Evolutionary conservation across 768 basidiomycete species (phyloP), one percentile per base, ranked within the genome.

Genomic region (Rhizopogon salebrosus): DNA sequence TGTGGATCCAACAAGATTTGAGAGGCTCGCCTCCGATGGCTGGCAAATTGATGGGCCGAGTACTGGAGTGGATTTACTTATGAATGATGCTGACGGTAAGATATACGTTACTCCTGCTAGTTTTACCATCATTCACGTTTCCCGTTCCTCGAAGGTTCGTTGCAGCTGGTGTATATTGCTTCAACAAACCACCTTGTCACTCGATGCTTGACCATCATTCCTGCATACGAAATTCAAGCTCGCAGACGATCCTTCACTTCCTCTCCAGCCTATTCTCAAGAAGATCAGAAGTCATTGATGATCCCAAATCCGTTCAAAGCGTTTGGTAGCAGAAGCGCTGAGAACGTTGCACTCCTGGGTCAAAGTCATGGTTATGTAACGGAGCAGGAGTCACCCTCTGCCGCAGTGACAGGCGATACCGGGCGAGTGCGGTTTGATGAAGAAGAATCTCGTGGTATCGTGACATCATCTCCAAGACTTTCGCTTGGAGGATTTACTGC

Each of bases 301-400:
- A 67, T 87, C n/a, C 73, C 84, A 6, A 85, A 83, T 54, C 77
- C 83, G 3, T 83, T 89, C 72, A 89, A 83, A 62, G 69, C 74
- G 1, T 72, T 80, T 13, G 72, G 73, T 51, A 69, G 69, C 24
- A 72, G 63, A n/a, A 79, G 80, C n/a, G 60, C 72, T 0, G 85
- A 86, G 27, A 71, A 74, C 49, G 48, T 79, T 3, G 37, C 56
- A 40, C 58, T 51, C 16, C 57, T 16, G 36, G 62, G 29, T 59
- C 67, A 46, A 46, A 34, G 16, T 52, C 54, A 53, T 41, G 27
- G 60, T 55, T 56, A 60, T 41, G 55, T 55, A 52, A 31, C 50
- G 11, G n/a, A 45, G 37, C 4, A 67, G 62, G 42, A 70, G 69
- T 34, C 54, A 73, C 29, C 56, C 56, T 27, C 57, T 73, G 6